Conservation (phyloP, 176 grass and related monocot genomes). For the Hsuehochloa calcarea region DNA sequence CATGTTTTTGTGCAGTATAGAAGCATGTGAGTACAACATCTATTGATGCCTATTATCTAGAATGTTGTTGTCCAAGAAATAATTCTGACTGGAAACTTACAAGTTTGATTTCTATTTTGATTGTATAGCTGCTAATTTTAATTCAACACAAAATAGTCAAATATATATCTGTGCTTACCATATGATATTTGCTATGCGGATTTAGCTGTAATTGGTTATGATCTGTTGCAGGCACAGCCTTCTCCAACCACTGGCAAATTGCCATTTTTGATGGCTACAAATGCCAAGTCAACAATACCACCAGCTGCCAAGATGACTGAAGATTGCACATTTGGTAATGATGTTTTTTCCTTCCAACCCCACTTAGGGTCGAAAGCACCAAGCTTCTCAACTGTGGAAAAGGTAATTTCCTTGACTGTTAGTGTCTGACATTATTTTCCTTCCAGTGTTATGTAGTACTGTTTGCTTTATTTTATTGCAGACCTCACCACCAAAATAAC, state of each 20-base stretch:
- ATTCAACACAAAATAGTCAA: not conserved
- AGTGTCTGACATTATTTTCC: not conserved
- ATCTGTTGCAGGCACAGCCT: slow-evolving; percentile 66
- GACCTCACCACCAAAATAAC: not conserved
- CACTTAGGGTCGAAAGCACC: slow-evolving; percentile 37
- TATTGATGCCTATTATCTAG: not conserved
- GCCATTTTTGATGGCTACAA: slow-evolving; percentile 44
- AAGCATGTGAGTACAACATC: not conserved
- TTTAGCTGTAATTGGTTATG: slow-evolving; percentile 6
- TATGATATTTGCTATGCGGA: slow-evolving; percentile 16
- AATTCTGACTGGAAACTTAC: slow-evolving; percentile 5
- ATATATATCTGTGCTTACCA: not conserved
- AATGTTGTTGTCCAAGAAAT: slow-evolving; percentile 15
- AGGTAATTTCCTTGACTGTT: slow-evolving; percentile 33
- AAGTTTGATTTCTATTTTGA: slow-evolving; percentile 6
- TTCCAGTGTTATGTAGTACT: slow-evolving; percentile 8
- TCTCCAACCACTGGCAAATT: slow-evolving; percentile 92
- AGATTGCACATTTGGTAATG: slow-evolving; percentile 45
- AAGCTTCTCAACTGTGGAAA: slow-evolving; percentile 54
- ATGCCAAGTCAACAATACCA: slow-evolving; percentile 34
- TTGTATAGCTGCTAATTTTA: not conserved
- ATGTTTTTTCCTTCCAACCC: slow-evolving; percentile 79
- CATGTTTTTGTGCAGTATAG: slow-evolving; percentile 24
- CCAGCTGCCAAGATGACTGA: slow-evolving; percentile 18
- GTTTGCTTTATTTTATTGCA: slow-evolving; percentile 19